phyloP scores from a whole-genome alignment of 148 eudicot genomes.

The Cornus florida region DNA sequence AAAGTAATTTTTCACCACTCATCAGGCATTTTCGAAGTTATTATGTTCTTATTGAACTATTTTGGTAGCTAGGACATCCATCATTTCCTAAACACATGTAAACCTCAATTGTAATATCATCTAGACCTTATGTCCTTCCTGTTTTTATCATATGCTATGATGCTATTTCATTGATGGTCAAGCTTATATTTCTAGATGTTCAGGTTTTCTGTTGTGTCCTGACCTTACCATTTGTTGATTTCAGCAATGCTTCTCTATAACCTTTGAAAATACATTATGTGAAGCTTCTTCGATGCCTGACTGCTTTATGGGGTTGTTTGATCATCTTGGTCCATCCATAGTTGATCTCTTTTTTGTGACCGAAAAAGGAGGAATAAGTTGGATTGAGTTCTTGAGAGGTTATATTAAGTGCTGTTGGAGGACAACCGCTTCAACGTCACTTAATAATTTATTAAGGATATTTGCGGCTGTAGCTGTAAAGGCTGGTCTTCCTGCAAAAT shows the following conservation, averaged over 20 bases:
- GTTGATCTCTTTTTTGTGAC: conserved; percentile 52
- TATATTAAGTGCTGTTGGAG: conserved; percentile 64
- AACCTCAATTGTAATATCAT: too few species aligned
- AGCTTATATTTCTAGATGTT: not conserved
- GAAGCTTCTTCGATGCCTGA: conserved; percentile 36
- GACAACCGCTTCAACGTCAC: conserved; percentile 46
- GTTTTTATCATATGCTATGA: too few species aligned
- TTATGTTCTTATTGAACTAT: too few species aligned
- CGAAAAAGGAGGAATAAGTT: conserved; percentile 56
- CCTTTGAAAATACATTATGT: conserved; percentile 38
- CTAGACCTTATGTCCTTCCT: too few species aligned
- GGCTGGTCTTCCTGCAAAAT: conserved; percentile 55
- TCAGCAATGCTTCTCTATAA: conserved; percentile 70
- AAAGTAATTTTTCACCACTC: too few species aligned
- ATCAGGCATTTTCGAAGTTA: too few species aligned
- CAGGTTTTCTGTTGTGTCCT: not conserved
- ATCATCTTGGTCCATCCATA: conserved; percentile 51
- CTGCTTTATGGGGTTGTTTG: conserved; percentile 37
- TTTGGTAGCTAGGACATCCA: too few species aligned
- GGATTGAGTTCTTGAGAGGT: conserved; percentile 77
- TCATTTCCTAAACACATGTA: too few species aligned
- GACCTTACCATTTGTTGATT: conserved; percentile 14
- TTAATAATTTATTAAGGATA: conserved; percentile 51
- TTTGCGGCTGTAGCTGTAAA: conserved; percentile 48
- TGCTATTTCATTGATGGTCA: not conserved